These are phyloP conservation scores for Solanum pinnatisectum DNA, from an alignment of 257 asterid species.

Conservation along the genomic window DNA sequence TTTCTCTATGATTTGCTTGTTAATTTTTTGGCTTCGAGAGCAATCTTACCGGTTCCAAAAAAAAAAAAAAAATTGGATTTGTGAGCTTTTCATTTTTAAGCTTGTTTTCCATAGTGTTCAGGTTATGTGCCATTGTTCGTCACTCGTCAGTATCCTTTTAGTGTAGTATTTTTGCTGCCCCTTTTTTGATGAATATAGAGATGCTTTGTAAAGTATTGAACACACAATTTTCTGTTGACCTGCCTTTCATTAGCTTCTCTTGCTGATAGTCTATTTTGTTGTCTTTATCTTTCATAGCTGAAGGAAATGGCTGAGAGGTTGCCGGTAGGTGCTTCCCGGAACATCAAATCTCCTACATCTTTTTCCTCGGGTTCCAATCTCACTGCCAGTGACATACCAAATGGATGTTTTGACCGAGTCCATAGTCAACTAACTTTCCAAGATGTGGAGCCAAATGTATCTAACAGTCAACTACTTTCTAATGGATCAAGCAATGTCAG, in stretches of 20 bases:
- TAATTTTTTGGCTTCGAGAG: background rate
- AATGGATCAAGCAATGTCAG: slow-evolving; percentile 48
- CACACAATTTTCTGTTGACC: background rate
- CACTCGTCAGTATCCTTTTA: background rate
- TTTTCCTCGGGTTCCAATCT: slow-evolving; percentile 33
- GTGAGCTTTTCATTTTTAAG: background rate
- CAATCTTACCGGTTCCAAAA: background rate
- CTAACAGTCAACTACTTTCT: slow-evolving; percentile 34
- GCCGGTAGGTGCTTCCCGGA: slow-evolving; percentile 90
- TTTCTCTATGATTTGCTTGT: background rate
- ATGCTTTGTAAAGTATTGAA: background rate
- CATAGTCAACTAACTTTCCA: slow-evolving; percentile 45
- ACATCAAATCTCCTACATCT: slow-evolving; percentile 58
- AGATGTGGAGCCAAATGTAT: slow-evolving; percentile 55
- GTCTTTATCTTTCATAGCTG: slow-evolving; percentile 36
- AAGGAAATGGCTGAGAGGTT: slow-evolving; percentile 98
- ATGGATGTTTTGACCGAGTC: slow-evolving; percentile 33
- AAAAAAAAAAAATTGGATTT: background rate
- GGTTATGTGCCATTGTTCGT: background rate
- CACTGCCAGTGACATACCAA: slow-evolving; percentile 37
- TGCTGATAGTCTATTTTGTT: slow-evolving; percentile 14
- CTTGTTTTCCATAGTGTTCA: background rate
- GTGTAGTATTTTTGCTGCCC: slow-evolving; percentile 1
- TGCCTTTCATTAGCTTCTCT: slow-evolving; percentile 3
- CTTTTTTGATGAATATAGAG: background rate